Evolutionary conservation across 371 early-diverging fungal genomes (phyloP), one percentile per base, ranked within the genome.

Genomic region (Mucor piriformis): DNA sequence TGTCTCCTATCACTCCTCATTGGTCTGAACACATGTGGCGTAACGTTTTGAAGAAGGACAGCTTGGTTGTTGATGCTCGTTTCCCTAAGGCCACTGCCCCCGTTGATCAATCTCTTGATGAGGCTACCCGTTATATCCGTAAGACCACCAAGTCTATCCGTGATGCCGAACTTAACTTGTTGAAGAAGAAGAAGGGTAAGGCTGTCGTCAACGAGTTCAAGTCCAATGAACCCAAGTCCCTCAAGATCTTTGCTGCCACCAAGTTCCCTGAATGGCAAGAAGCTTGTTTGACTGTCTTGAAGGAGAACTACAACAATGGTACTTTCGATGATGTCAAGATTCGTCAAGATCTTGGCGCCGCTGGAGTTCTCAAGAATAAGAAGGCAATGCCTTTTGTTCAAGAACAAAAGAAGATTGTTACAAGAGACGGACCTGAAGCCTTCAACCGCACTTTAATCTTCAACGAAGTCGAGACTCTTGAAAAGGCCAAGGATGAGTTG

Each of bases 201-300:
- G 67, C 69, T 16, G 61, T 66, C 21, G 73, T 76, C 11, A 78
- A 73, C 24, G 76, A 74, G 21, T 87, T 88, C 68, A 81, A 86
- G 40, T 84, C 89, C 11, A 76, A 77, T 24, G 84, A 77, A 50
- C 86, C 86, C 62, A 92, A 91, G 77, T 69, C 83, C 25, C 78
- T 95, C 51, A 88, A 84, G 55, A 73, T 97, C 52, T 87, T 83
- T 69, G 86, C 92, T 52, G 93, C 95, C 13, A 72, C 70, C 57
- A 74, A 83, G 59, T 96, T 92, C 90, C 98, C 99, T 34, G 90
- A 87, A 59, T 97, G 97, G 97, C 97, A 98, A 79, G 91, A 92
- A 56, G 82, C 79, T 3, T 81, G 85, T 32, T 80, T 98, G 40
- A 79, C 71, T 4, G 81, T 88, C 16, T 79, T 95, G 63, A 84